Percentiles rank a stretch among this genome's conserved stretches.
Conservation (phyloP, 2,329 filamentous ascomycete species). For the Cladosporium colombiae region DNA sequence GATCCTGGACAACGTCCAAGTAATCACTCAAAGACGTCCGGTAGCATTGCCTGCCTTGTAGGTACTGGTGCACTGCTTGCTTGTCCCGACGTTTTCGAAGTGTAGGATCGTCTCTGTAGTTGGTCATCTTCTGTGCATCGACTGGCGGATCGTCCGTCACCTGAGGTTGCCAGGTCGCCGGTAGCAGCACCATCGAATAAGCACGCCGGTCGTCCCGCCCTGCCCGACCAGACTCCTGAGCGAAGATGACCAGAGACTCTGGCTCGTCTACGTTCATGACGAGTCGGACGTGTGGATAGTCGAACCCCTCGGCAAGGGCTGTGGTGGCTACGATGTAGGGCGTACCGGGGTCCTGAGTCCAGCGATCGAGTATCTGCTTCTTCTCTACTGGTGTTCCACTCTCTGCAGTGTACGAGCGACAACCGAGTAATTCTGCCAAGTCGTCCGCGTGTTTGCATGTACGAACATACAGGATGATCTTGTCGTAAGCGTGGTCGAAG, state of each 20-base stretch:
- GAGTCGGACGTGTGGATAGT: conserved; percentile 19
- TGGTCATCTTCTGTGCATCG: background rate
- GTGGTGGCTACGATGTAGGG: conserved; percentile 21
- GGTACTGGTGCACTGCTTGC: conserved; percentile 10
- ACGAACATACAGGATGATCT: conserved; percentile 16
- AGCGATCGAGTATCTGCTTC: background rate
- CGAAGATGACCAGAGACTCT: conserved; percentile 20
- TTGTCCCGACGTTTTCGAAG: conserved; percentile 3
- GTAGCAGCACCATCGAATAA: conserved; percentile 19
- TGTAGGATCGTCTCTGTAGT: background rate
- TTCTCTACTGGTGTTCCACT: background rate
- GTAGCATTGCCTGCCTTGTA: conserved; percentile 13
- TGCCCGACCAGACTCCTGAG: conserved; percentile 19
- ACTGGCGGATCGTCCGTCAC: background rate
- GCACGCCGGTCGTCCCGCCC: conserved; percentile 5
- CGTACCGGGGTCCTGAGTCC: background rate
- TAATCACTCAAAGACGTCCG: conserved; percentile 13
- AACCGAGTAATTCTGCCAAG: conserved; percentile 8
- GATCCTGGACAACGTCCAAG: conserved; percentile 2
- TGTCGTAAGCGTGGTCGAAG: conserved; percentile 16
- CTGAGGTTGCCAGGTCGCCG: conserved; percentile 9
- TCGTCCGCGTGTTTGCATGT: conserved; percentile 8
- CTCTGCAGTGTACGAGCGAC: conserved; percentile 4
- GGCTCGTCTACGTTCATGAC: conserved; percentile 21
- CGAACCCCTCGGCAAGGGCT: conserved; percentile 18